Conservation (phyloP, 2,329 filamentous ascomycete species). For the Nothophoma quercina region DNA sequence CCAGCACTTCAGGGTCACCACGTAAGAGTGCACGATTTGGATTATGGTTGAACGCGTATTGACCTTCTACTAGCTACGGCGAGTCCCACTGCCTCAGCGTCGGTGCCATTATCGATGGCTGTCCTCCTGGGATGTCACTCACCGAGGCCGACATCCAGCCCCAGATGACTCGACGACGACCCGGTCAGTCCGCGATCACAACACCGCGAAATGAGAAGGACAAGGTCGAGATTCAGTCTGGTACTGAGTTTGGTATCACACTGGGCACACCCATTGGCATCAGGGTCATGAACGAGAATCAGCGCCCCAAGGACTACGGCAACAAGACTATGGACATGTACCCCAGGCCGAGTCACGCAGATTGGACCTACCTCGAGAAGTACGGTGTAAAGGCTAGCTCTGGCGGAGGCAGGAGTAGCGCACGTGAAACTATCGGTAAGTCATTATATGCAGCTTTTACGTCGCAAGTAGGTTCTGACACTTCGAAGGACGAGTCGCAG, state of each 20-base stretch:
- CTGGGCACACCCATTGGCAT: constrained; percentile 90
- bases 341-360: constrained; percentile 90
- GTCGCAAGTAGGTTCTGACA: constrained; percentile 18
- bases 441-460: not conserved
- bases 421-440: constrained; percentile 89
- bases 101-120: constrained; percentile 93
- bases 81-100: constrained; percentile 93
- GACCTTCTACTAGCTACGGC: constrained; percentile 65
- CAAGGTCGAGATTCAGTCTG: constrained; percentile 88
- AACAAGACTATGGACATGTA: constrained; percentile 88
- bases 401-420: constrained; percentile 87
- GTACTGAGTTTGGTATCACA: constrained; percentile 87
- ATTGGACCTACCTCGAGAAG: constrained; percentile 97
- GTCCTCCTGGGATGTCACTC: constrained; percentile 85
- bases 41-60: not conserved
- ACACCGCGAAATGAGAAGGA: constrained; percentile 95
- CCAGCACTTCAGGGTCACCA: constrained; percentile 80
- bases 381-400: constrained; percentile 93
- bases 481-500: constrained; percentile 78
- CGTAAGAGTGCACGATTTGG: constrained; percentile 62
- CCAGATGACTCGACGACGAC: constrained; percentile 88
- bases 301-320: constrained; percentile 90
- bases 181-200: constrained; percentile 87
- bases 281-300: constrained; percentile 89
- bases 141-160: constrained; percentile 90